phyloP scores from a whole-genome alignment of 192 early-diverging fungal genomes.

The Funneliformis geosporum region DNA sequence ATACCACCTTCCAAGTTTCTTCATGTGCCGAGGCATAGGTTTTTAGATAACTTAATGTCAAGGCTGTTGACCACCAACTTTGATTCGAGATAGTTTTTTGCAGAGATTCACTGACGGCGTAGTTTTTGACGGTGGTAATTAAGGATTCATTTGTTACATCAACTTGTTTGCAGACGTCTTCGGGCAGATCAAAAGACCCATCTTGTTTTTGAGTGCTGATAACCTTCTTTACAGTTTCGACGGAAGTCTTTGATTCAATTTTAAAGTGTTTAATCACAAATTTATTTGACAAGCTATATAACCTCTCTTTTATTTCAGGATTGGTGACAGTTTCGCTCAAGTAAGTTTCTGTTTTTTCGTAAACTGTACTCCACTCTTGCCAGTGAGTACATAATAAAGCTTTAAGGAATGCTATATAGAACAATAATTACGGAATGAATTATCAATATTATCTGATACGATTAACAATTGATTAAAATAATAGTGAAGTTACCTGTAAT shows the following conservation, averaged over 20 bases:
- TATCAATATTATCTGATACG: too few species aligned
- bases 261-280: constrained; percentile 27
- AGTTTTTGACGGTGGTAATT: background rate
- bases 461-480: too few species aligned
- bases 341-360: constrained; percentile 9
- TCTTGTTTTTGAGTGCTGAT: background rate
- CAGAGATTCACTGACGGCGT: too few species aligned
- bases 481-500: background rate
- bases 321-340: constrained; percentile 8
- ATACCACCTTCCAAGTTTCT: background rate
- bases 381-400: constrained; percentile 9
- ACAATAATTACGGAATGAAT: too few species aligned
- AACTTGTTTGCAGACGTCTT: background rate
- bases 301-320: constrained; percentile 1
- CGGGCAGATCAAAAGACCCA: background rate
- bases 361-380: constrained; percentile 2
- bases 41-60: background rate
- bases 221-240: background rate
- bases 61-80: too few species aligned
- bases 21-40: background rate
- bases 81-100: too few species aligned
- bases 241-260: background rate
- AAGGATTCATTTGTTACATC: background rate
- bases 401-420: constrained; percentile 27
- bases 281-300: background rate